phyloP scores from a whole-genome alignment of 176 grass and related monocot species.

The Avena eriantha region DNA sequence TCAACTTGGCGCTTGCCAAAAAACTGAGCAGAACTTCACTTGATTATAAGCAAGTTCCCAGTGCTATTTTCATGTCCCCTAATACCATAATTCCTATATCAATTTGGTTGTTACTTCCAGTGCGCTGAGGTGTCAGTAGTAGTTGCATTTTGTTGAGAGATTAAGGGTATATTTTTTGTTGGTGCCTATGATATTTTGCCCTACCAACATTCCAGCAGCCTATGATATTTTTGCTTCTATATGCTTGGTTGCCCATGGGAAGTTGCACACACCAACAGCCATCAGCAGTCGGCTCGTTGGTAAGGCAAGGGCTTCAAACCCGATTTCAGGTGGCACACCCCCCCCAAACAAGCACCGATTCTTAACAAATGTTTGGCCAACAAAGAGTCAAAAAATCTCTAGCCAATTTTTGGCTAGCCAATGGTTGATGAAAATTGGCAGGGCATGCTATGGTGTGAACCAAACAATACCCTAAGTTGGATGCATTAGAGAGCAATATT shows the following conservation, averaged over 20 bases:
- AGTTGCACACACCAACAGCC: too few species aligned
- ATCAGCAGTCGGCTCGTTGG: too few species aligned
- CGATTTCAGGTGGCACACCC: neutral
- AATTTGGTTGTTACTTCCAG: neutral
- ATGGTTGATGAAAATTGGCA: neutral
- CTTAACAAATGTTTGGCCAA: neutral
- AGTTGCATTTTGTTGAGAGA: constrained; percentile 1
- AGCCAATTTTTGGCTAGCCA: neutral
- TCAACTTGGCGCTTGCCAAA: constrained; percentile 16
- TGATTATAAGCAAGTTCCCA: neutral
- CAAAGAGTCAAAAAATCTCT: neutral
- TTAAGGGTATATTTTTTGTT: neutral
- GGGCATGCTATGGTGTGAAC: neutral
- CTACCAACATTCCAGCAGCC: neutral
- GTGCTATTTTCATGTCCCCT: neutral
- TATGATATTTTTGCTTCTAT: neutral
- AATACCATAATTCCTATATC: neutral
- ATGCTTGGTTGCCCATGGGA: neutral
- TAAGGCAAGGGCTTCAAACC: too few species aligned
- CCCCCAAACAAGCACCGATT: neutral
- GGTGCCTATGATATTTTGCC: neutral
- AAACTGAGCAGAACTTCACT: neutral
- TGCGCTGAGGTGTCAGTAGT: neutral
- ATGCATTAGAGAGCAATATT: neutral
- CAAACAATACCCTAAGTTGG: neutral